Conservation (phyloP, 2,329 filamentous ascomycete species). For the Zopfia rhizophila region DNA sequence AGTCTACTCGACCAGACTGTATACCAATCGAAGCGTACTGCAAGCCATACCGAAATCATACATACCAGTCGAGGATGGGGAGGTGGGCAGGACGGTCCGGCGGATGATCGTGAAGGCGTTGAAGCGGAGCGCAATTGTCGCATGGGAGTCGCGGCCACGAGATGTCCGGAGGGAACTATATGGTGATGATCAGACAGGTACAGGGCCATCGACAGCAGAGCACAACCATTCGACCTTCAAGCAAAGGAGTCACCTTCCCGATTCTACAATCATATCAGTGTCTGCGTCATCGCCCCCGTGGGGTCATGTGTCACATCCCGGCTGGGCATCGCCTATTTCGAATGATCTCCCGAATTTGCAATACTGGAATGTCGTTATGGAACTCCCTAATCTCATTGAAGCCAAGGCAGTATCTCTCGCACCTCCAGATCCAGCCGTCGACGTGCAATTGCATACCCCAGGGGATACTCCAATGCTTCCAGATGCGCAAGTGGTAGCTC, state of each 20-base stretch:
- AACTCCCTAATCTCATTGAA: slow-evolving; percentile 90
- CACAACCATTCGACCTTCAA: slow-evolving; percentile 42
- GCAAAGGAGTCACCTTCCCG: slow-evolving; percentile 39
- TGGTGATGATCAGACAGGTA: slow-evolving; percentile 30
- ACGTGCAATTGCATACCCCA: slow-evolving; percentile 30
- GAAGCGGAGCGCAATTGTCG: slow-evolving; percentile 80
- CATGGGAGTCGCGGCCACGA: slow-evolving; percentile 79
- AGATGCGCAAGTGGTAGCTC: slow-evolving; percentile 73
- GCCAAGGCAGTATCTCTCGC: slow-evolving; percentile 91
- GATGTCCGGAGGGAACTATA: slow-evolving; percentile 60
- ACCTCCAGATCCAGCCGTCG: slow-evolving; percentile 64
- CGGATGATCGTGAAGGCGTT: slow-evolving; percentile 79
- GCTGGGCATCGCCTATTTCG: slow-evolving; percentile 85
- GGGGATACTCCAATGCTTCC: slow-evolving; percentile 55
- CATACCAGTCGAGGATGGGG: slow-evolving; percentile 86
- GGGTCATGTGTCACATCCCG: slow-evolving; percentile 85
- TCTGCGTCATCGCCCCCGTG: slow-evolving; percentile 68
- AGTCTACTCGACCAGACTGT: slow-evolving; percentile 85
- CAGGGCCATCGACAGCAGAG: slow-evolving; percentile 37
- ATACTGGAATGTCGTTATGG: slow-evolving; percentile 81
- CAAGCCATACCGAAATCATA: slow-evolving; percentile 86
- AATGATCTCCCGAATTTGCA: slow-evolving; percentile 82
- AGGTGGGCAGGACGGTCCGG: slow-evolving; percentile 79
- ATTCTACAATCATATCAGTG: slow-evolving; percentile 51
- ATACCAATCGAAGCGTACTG: slow-evolving; percentile 82